phyloP scores from a whole-genome alignment of 441 rosid species.

The Populus hybrid region DNA sequence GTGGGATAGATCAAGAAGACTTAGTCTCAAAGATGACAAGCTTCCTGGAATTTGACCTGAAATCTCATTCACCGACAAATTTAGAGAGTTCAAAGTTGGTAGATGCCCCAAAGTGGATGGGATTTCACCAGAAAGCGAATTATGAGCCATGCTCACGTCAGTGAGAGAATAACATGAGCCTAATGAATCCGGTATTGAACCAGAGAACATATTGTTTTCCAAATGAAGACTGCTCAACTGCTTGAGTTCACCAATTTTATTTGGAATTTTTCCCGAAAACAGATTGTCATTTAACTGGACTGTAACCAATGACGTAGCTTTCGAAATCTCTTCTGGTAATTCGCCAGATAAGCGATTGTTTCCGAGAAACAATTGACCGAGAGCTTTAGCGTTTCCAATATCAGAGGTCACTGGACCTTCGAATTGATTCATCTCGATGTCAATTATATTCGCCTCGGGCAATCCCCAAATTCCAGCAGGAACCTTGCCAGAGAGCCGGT shows the following conservation, averaged over 20 bases:
- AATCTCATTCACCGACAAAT: constrained; percentile 69
- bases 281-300: constrained; percentile 54
- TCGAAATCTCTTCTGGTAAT: constrained; percentile 64
- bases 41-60: constrained; percentile 65
- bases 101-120: constrained; percentile 65
- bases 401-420: constrained; percentile 60
- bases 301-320: constrained; percentile 36
- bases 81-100: constrained; percentile 66
- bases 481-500: constrained; percentile 61
- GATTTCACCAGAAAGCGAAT: constrained; percentile 61
- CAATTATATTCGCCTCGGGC: constrained; percentile 61
- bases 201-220: constrained; percentile 63
- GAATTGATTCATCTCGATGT: constrained; percentile 51
- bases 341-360: constrained; percentile 67
- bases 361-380: constrained; percentile 38
- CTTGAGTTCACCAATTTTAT: constrained; percentile 50
- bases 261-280: constrained; percentile 61
- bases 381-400: constrained; percentile 53
- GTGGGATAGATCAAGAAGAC: constrained; percentile 77
- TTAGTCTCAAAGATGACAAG: constrained; percentile 61
- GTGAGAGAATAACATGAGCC: constrained; percentile 66
- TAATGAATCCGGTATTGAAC: constrained; percentile 58
- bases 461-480: constrained; percentile 88
- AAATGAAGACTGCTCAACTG: constrained; percentile 48
- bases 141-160: constrained; percentile 59